Conservation (phyloP, 2,329 filamentous ascomycete genomes). For the Cladosporium halotolerans region DNA sequence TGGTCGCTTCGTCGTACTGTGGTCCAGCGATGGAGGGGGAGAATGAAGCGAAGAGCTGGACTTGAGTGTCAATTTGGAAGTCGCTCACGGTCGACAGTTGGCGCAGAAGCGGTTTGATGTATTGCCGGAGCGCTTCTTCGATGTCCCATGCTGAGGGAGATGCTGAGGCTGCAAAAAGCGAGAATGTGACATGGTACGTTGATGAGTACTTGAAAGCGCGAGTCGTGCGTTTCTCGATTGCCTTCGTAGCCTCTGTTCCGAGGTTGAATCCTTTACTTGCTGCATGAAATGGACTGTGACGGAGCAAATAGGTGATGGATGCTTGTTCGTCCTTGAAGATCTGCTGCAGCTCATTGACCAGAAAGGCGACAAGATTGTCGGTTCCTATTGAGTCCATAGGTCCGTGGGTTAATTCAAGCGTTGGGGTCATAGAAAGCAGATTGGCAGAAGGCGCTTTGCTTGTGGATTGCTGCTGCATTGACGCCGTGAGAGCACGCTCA, state of each 20-base stretch:
- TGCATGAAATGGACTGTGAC: conserved; percentile 23
- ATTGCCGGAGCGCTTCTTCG: conserved; percentile 69
- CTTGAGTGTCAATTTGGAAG: conserved; percentile 92
- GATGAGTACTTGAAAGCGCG: conserved; percentile 85
- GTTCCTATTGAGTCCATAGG: conserved; percentile 33
- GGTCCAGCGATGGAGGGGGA: conserved; percentile 56
- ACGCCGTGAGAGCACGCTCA: neutral
- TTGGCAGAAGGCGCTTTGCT: neutral
- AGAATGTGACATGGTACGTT: conserved; percentile 93
- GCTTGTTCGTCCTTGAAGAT: conserved; percentile 86
- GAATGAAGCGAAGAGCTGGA: conserved; percentile 79
- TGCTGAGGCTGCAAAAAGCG: conserved; percentile 76
- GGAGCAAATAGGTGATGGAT: conserved; percentile 50
- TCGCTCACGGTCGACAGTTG: conserved; percentile 80
- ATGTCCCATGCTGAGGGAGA: conserved; percentile 87
- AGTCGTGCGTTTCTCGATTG: conserved; percentile 65
- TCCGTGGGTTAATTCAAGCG: neutral
- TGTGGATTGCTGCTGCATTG: neutral
- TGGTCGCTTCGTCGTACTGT: conserved; percentile 45
- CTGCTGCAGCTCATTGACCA: conserved; percentile 69
- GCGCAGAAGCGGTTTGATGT: conserved; percentile 74
- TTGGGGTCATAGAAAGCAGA: conserved; percentile 4
- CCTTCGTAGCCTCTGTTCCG: conserved; percentile 16
- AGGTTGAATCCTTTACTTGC: conserved; percentile 24
- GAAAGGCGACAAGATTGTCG: conserved; percentile 64